Base-by-base conservation (phyloP, 2,329 filamentous ascomycete genomes). In the Bretziella fagacearum region DNA sequence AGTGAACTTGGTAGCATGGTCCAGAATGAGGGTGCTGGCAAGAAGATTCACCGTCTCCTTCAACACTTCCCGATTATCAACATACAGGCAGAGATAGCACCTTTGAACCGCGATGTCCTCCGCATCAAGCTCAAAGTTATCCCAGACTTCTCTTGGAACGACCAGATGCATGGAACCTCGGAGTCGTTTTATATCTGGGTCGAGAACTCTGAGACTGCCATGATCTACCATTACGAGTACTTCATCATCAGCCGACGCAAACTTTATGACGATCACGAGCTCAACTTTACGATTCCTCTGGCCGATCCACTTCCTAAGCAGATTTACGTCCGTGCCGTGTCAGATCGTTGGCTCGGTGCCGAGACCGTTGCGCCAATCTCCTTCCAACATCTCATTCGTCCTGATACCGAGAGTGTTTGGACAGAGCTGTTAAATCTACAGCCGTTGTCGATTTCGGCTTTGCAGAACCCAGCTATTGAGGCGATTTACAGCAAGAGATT, bases 111-210 rank as follows among this genome's bases (percentile, higher is more conserved):
- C 40, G 87, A 98, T 57, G 89, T 98, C 1, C 68, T 98, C 52
- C 77, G 89, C n/a, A 86, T 98, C 57, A 81, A 82, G 57, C 73
- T 98, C 0, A 84, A 71, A 55, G 71, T 98, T 15, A 84, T 80
- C 1, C 85, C 91, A 0, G 87, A 96, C 44, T 98, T 98, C 58
- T 70, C 70, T 30, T 98, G 91, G 91, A 93, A 94, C 55, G 89
- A 96, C 54, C 79, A 83, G 40, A 75, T 94, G 50, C 87, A 98
- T 58, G 93, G 93, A 15, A 85, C 79, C 2, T 95, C 89, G 0
- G 91, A 98, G 58, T 89, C 89, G 3, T 98, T 93, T 64, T 98
- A 93, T 74, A 81, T 98, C 49, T 98, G 91, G 93, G 89, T 98
- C 2, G 91, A 98, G 61, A 94, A 96, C 59, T 95, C 89, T 0